Evolutionary conservation across 495 filamentous ascomycete genomes (phyloP), one percentile per base, ranked within the genome.

Genomic region (Xylaria grammica): DNA sequence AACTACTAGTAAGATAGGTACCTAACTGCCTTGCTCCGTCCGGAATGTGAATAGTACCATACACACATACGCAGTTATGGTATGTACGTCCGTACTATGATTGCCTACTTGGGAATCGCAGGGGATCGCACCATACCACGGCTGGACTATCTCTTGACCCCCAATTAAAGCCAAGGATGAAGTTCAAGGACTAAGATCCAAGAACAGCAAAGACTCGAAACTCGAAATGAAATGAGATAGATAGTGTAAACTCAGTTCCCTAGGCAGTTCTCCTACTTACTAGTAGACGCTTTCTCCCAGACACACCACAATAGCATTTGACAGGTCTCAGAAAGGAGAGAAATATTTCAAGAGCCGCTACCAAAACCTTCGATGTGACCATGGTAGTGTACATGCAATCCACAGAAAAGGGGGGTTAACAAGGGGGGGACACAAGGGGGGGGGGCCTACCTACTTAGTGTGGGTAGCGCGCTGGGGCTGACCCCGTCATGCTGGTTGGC

Each of bases 121-220:
- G 40, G 40, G 13, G 8, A 42, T 9, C 13, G 15, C 40, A 42
- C 40, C 40, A 9, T 50, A 26, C 46, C 13, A 19, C 46, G n/a
- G 19, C 19, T 24, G 26, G 20, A 4, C 46, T 29, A 8, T 24
- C 20, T 24, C n/a, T 24, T 50, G 7, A 24, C 19, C 7, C 26
- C 46, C 46, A 50, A 50, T 50, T 50, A 5, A 4, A 50, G 46
- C 26, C 26, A 50, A 50, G 20, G 26, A 19, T 15, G 29, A 17
- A 7, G 42, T 30, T 32, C 51, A 61, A 30, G 58, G 57, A 60
- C 44, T 40, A 22, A n/a, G 29, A 30, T 15, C 58, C 58, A 61
- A 32, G 58, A 61, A 52, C n/a, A 51, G 58, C 58, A 61, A 51
- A 32, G 58, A 8, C 46, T 38, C 30, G 58, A 42, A 61, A 61